Percentiles rank a stretch among this genome's conserved stretches.
Conservation (phyloP, 495 filamentous ascomycete genomes). For the Penicillium steckii region DNA sequence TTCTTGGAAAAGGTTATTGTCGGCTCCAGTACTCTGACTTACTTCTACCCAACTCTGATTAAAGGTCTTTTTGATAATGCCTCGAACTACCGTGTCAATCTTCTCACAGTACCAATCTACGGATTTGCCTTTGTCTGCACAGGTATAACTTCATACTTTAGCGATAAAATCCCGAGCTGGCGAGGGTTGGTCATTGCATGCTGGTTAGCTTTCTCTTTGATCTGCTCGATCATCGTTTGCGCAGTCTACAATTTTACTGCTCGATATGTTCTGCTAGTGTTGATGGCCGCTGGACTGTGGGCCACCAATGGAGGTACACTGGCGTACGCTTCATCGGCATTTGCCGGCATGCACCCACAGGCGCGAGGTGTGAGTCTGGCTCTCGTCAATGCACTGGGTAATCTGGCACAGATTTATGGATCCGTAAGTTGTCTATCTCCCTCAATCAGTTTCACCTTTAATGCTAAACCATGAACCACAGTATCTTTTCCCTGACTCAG, state of each 20-base stretch:
- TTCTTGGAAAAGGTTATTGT: slow-evolving; percentile 24
- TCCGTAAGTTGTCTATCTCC: slow-evolving; percentile 11
- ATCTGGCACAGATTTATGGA: slow-evolving; percentile 52
- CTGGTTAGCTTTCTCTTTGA: slow-evolving; percentile 39
- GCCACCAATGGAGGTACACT: slow-evolving; percentile 43
- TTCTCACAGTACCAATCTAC: slow-evolving; percentile 39
- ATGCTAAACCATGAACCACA: slow-evolving; percentile 4
- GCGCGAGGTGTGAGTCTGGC: slow-evolving; percentile 45
- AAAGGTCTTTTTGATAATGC: slow-evolving; percentile 43
- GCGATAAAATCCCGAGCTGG: slow-evolving; percentile 30
- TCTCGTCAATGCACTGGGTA: slow-evolving; percentile 49
- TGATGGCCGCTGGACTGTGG: slow-evolving; percentile 52
- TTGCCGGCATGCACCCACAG: slow-evolving; percentile 33
- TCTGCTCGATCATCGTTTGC: slow-evolving; percentile 43
- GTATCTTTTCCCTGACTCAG: slow-evolving; percentile 33
- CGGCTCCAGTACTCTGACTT: slow-evolving; percentile 44
- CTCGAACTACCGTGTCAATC: slow-evolving; percentile 37
- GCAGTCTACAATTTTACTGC: slow-evolving; percentile 43
- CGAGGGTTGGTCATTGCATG: slow-evolving; percentile 30
- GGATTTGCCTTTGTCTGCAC: slow-evolving; percentile 42
- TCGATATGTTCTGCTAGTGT: slow-evolving; percentile 51
- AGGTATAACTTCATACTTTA: slow-evolving; percentile 29
- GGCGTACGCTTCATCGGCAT: slow-evolving; percentile 42
- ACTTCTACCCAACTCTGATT: slow-evolving; percentile 54
- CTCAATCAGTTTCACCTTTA: neutral